Conservation (phyloP, 164 flowering plant species). For the Kalanchoe fedtschenkoi region DNA sequence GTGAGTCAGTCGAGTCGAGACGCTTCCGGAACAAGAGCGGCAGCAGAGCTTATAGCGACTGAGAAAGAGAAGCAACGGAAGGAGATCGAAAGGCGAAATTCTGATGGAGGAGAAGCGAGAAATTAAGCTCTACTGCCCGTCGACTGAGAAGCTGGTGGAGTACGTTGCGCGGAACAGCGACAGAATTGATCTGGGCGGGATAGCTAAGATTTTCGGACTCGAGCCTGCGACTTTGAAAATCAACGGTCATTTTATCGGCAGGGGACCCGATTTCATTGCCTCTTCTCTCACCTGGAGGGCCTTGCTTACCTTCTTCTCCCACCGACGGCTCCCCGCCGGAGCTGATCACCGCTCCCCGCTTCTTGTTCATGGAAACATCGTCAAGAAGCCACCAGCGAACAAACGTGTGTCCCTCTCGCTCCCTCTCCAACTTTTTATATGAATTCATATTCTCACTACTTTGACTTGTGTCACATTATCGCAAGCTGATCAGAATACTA, state of each 20-base stretch:
- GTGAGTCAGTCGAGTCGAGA: no score
- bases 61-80: no score
- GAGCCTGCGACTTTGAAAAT: slow-evolving; percentile 57
- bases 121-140: slow-evolving; percentile 53
- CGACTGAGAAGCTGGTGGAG: slow-evolving; percentile 23
- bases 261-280: slow-evolving; percentile 46
- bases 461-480: no score
- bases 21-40: no score
- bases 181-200: slow-evolving; percentile 51
- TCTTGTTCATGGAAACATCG: slow-evolving; percentile 50
- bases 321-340: slow-evolving; percentile 55
- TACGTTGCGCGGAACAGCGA: slow-evolving; percentile 33
- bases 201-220: slow-evolving; percentile 50
- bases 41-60: no score
- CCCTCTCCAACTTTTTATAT: neutral
- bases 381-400: slow-evolving; percentile 29
- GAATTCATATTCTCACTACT: no score
- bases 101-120: slow-evolving; percentile 18
- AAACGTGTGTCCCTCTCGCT: slow-evolving; percentile 30
- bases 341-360: slow-evolving; percentile 20
- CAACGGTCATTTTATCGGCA: slow-evolving; percentile 61
- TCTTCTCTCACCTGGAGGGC: slow-evolving; percentile 69
- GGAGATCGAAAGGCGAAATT: no score
- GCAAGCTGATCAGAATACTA: neutral
- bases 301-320: slow-evolving; percentile 55